phyloP scores from a whole-genome alignment of 345 rosid species.

The Eucalyptus polyanthemos region DNA sequence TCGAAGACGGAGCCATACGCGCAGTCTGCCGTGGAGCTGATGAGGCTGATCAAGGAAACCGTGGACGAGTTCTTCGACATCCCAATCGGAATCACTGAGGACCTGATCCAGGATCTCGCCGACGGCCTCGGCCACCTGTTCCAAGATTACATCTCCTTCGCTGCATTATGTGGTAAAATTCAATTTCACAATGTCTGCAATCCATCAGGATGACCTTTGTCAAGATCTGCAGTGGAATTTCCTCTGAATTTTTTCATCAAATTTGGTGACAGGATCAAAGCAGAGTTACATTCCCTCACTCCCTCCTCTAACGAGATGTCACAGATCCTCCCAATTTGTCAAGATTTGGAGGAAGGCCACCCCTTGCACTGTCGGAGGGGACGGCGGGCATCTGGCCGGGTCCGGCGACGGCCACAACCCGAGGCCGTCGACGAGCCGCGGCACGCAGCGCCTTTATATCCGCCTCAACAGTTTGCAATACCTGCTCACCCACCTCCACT shows the following conservation, averaged over 20 bases:
- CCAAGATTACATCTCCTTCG: conserved; percentile 61
- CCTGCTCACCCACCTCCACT: conserved; percentile 57
- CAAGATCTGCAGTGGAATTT: too few relatives aligned
- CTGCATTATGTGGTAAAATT: conserved; percentile 65
- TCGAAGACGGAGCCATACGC: conserved; percentile 90
- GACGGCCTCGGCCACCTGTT: conserved; percentile 59
- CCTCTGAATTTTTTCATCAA: background rate
- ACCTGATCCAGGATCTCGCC: conserved; percentile 57
- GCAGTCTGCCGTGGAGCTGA: conserved; percentile 59
- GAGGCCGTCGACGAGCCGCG: conserved; percentile 82
- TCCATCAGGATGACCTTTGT: background rate
- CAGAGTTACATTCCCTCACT: conserved; percentile 71
- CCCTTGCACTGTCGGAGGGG: conserved; percentile 32
- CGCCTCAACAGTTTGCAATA: conserved; percentile 83
- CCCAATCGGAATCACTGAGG: conserved; percentile 73
- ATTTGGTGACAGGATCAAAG: conserved; percentile 48
- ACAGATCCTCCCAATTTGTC: conserved; percentile 46
- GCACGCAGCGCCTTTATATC: conserved; percentile 83
- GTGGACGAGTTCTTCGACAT: conserved; percentile 77
- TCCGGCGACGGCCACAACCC: conserved; percentile 42
- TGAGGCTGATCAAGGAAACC: conserved; percentile 45
- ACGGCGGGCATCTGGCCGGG: conserved; percentile 10
- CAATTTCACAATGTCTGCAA: background rate
- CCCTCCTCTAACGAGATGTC: conserved; percentile 88
- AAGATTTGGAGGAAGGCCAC: conserved; percentile 69